Evolutionary conservation across 306 rosid species (phyloP).

Genomic region (Cucurbita ficifolia): DNA sequence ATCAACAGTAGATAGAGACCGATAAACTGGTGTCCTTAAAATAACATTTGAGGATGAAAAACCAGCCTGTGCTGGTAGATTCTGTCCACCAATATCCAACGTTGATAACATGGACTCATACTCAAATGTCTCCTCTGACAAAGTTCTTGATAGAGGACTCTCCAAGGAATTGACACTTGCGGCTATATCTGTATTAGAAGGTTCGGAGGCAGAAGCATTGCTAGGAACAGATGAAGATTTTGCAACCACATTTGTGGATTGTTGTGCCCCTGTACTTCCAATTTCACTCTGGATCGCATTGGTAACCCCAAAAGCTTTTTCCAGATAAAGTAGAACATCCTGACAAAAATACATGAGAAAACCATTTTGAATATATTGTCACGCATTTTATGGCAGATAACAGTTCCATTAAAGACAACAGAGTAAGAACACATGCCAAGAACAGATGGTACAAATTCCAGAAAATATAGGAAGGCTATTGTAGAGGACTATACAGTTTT

Average conservation of each 20-base stretch:
- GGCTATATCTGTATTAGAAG: constrained; percentile 53
- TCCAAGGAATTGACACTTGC: constrained; percentile 49
- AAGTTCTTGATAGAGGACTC: constrained; percentile 45
- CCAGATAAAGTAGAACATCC: constrained; percentile 83
- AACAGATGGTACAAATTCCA: background rate
- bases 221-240: constrained; percentile 47
- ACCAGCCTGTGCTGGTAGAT: constrained; percentile 43
- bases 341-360: constrained; percentile 23
- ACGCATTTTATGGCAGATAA: background rate
- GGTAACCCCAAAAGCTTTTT: constrained; percentile 69
- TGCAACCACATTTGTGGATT: constrained; percentile 34
- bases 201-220: constrained; percentile 43
- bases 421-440: background rate
- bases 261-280: constrained; percentile 43
- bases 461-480: background rate
- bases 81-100: constrained; percentile 56
- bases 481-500: background rate
- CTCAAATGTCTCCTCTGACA: constrained; percentile 72
- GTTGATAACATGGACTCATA: constrained; percentile 43
- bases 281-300: constrained; percentile 49
- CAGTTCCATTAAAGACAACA: background rate
- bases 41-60: constrained; percentile 44
- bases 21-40: constrained; percentile 51
- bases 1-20: constrained; percentile 51
- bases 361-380: background rate